These are phyloP conservation scores for Boletus eberwhitei DNA, from an alignment of 768 basidiomycete genomes.

Conservation along the genomic window DNA sequence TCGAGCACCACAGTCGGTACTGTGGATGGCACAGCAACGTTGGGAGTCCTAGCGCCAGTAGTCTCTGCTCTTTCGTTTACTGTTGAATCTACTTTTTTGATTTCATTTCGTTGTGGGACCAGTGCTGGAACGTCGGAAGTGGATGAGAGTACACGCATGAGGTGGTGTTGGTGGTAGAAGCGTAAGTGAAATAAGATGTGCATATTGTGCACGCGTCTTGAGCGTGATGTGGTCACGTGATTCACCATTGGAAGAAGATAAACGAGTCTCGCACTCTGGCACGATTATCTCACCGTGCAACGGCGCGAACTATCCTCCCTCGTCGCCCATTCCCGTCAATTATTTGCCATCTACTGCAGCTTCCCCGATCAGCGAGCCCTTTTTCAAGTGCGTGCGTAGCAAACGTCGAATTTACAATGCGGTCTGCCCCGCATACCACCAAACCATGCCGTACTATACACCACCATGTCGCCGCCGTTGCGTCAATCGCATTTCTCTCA, in stretches of 20 bases:
- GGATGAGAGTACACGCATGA: slow-evolving; percentile 15
- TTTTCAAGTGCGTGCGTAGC: slow-evolving; percentile 29
- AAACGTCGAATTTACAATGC: slow-evolving; percentile 34
- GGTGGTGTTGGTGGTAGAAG: background rate
- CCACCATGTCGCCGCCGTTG: too few relatives aligned
- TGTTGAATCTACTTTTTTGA: background rate
- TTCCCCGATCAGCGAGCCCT: slow-evolving; percentile 23
- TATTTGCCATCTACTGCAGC: slow-evolving; percentile 19
- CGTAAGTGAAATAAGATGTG: background rate
- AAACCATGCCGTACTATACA: slow-evolving; percentile 29
- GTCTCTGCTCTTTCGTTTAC: background rate
- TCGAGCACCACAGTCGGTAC: slow-evolving; percentile 49
- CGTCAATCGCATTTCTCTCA: slow-evolving; percentile 23
- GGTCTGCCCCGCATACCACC: slow-evolving; percentile 37
- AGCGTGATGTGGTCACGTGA: slow-evolving; percentile 4
- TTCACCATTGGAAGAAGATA: too few relatives aligned
- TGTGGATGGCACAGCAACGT: slow-evolving; percentile 1
- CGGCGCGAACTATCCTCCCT: slow-evolving; percentile 34
- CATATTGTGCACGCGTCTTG: background rate
- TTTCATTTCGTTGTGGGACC: background rate
- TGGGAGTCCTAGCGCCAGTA: background rate
- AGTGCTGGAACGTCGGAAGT: background rate
- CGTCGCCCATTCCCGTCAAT: slow-evolving; percentile 31
- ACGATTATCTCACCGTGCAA: too few relatives aligned
- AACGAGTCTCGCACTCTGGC: too few relatives aligned